Evolutionary conservation across 495 filamentous ascomycete species (phyloP), one percentile per base, ranked within the genome.

Genomic region (Penicillium ochrochloron): DNA sequence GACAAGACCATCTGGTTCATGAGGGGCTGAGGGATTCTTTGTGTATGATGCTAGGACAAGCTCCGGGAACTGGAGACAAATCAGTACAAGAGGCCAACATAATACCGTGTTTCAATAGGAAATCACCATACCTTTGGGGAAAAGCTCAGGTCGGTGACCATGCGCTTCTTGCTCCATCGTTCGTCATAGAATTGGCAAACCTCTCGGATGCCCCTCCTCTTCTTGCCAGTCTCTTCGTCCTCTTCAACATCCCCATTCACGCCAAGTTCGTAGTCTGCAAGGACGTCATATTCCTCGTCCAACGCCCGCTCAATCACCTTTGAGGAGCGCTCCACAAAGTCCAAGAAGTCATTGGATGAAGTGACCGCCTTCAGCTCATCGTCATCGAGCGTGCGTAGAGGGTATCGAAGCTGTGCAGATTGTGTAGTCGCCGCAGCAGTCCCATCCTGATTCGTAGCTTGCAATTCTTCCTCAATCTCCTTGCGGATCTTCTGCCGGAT

Each of bases 251-350:
- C 80, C 5, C 87, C 88, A 59, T 86, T 83, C 2, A 80, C 66
- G 11, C 87, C 87, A 56, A 96, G 80, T 50, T 92, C 90, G 78
- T 99, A 99, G 76, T 98, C 93, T 52, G 93, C 93, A 41, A 99
- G 78, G 50, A 99, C 90, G 75, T 99, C 94, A 75, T 97, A 99
- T 57, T 90, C 88, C 66, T 96, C 88, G 70, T 98, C 94, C 60
- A 99, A 77, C 3, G 96, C 94, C 67, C 94, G 89, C 80, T 99
- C 96, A 68, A 98, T 94, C 52, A 99, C 93, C 81, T 97, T 99
- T 50, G 91, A 94, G 33, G 94, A 97, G 65, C 90, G 85, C 68
- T 98, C 96, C 21, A 99, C 88, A 71, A 99, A 99, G 68, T 96
- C 92, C 64, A 96, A 82, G 72, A 98, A 99, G 46, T 97, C 96